Conservation (phyloP, 2,329 filamentous ascomycete species). For the Incumbomyces delicatus region DNA sequence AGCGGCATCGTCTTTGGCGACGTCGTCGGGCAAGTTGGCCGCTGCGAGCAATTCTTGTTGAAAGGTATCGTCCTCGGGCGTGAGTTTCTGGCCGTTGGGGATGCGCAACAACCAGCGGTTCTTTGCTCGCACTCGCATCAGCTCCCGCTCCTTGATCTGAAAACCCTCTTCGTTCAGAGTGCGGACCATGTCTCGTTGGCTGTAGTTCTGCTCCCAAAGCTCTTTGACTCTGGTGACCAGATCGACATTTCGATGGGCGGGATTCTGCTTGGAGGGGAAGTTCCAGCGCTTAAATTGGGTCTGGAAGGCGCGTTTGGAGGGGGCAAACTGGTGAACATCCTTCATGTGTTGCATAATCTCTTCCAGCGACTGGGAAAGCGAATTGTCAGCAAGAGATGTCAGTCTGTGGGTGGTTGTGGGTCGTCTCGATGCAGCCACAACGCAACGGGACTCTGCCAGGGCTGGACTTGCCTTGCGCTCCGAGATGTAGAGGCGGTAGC, state of each 20-base stretch:
- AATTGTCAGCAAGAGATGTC: no score
- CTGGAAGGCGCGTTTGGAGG: constrained; percentile 69
- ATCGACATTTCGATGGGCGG: constrained; percentile 57
- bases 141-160: constrained; percentile 59
- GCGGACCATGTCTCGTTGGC: constrained; percentile 63
- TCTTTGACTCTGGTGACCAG: constrained; percentile 62
- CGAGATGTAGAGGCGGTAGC: constrained; percentile 64
- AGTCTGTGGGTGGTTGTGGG: no score
- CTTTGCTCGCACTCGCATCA: constrained; percentile 59
- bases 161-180: constrained; percentile 63
- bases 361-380: constrained; percentile 43
- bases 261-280: constrained; percentile 65
- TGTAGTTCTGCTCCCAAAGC: constrained; percentile 66
- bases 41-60: constrained; percentile 21
- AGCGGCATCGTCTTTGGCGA: not conserved
- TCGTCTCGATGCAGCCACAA: no score
- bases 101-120: constrained; percentile 59
- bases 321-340: constrained; percentile 54
- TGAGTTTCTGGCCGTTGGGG: constrained; percentile 46
- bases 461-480: constrained; percentile 47
- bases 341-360: constrained; percentile 67
- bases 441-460: not conserved
- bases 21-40: constrained; percentile 19
- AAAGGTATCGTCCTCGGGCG: constrained; percentile 11
- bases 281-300: constrained; percentile 69